Evolutionary conservation across 2,329 filamentous ascomycete species (phyloP).

Genomic region (Allantophomopsis lycopodina): DNA sequence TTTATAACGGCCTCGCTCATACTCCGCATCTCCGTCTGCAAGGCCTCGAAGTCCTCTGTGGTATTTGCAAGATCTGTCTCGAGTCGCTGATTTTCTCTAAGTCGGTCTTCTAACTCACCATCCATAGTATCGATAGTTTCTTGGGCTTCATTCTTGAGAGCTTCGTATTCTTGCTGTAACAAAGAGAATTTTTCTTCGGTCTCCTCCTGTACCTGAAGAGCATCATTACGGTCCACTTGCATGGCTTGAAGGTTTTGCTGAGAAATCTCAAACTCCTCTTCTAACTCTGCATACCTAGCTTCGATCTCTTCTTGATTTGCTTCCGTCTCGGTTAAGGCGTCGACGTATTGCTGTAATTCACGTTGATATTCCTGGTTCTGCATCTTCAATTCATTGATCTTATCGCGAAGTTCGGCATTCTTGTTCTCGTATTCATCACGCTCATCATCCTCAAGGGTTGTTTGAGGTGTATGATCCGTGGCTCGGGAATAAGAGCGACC

Average conservation of each 20-base stretch:
- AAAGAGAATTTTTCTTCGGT: no score
- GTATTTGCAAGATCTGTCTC: constrained; percentile 61
- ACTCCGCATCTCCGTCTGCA: constrained; percentile 87
- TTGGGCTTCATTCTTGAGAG: constrained; percentile 47
- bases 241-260: constrained; percentile 69
- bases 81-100: constrained; percentile 55
- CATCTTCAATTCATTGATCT: constrained; percentile 72
- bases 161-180: constrained; percentile 46
- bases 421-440: constrained; percentile 78
- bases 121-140: constrained; percentile 55
- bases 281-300: constrained; percentile 38
- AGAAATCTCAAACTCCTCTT: constrained; percentile 68
- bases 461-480: constrained; percentile 19
- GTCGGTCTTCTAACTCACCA: constrained; percentile 58
- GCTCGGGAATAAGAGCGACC: constrained; percentile 64
- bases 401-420: constrained; percentile 72
- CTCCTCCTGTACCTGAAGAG: constrained; percentile 46
- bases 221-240: constrained; percentile 77
- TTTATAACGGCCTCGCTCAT: constrained; percentile 78
- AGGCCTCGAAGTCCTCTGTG: constrained; percentile 76
- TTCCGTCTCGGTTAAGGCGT: constrained; percentile 62
- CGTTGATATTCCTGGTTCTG: constrained; percentile 81
- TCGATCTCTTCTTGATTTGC: constrained; percentile 46
- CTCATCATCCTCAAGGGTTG: constrained; percentile 53
- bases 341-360: constrained; percentile 68